A percentile compares a stretch with the other conserved stretches of the same genome.
phyloP scores from a whole-genome alignment of 257 asterid genomes.

The Fraxinus excelsior region DNA sequence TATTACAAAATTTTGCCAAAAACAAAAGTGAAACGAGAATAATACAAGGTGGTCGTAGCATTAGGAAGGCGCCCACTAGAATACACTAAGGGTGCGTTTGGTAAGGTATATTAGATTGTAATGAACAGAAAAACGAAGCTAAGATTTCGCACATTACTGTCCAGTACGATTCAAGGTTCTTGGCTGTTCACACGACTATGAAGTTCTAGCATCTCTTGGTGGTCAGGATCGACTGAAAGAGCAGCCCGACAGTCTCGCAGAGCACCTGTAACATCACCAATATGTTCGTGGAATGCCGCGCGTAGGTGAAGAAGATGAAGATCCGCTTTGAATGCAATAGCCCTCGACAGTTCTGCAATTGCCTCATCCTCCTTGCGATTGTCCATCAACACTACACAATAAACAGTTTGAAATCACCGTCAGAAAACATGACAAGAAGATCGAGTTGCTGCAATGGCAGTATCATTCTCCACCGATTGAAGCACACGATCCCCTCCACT shows the following conservation, averaged over 20 bases:
- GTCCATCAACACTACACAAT: slow-evolving; percentile 79
- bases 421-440: not conserved
- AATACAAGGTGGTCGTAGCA: slow-evolving; percentile 28
- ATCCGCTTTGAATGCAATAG: slow-evolving; percentile 93
- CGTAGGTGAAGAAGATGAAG: slow-evolving; percentile 90
- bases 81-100: not conserved
- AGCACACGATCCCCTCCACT: not conserved
- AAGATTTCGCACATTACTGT: not conserved
- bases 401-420: not conserved
- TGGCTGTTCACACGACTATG: slow-evolving; percentile 94
- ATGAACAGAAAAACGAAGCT: not conserved
- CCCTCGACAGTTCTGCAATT: slow-evolving; percentile 83
- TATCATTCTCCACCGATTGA: not conserved
- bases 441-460: not conserved
- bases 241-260: slow-evolving; percentile 96
- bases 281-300: slow-evolving; percentile 96
- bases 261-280: slow-evolving; percentile 82
- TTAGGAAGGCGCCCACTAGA: slow-evolving; percentile 12
- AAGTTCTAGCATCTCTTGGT: slow-evolving; percentile 97
- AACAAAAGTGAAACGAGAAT: slow-evolving; percentile 7
- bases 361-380: slow-evolving; percentile 93
- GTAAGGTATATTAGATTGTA: not conserved
- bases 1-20: slow-evolving; percentile 37
- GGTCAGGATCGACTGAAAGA: slow-evolving; percentile 91
- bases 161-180: slow-evolving; percentile 55